Base-by-base conservation (phyloP, 176 grass and related monocot species). In the Aegilops speltoides region DNA sequence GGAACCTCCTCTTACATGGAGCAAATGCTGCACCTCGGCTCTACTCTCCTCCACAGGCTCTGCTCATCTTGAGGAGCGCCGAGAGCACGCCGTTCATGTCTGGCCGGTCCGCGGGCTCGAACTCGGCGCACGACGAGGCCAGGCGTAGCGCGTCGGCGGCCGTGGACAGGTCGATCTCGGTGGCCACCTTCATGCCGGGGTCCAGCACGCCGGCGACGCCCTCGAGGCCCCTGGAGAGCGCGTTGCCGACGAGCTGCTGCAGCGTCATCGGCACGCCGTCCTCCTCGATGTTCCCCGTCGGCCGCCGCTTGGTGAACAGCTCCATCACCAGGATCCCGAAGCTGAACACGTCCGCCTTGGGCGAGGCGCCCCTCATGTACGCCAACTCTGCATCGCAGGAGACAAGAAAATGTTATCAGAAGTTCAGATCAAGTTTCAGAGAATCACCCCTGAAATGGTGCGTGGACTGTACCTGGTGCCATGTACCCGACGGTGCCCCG, bases 331-430 rank as follows among this genome's bases (percentile, higher is more conserved):
- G 33, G 5, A 98, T 31, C 61, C 94, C 94, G 79, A 98, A 98
- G 81, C 97, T 96, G 92, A 98, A 98, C 68, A 98, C 97, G 71
- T 98, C 97, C 3, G 28, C 93, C 87, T 93, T 98, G 0, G 97
- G 80, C 29, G 90, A 87, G 10, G 86, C 79, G 10, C 79, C 83
- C 86, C 85, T 86, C 97, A 96, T 96, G 80, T 94, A 96, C 16
- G 97, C 97, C 43, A 98, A 84, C 64, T 98, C 97, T 98, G 83
- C 62, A 8, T 36, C 17, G 50, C 32, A 34, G 24, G 45, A 69
- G 20, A 36, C 34, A 76, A 6, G 54, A n/a, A 13, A 45, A 43
- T 16, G 20, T 41, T 54, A 23, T 74, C 71, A 46, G 29, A 20
- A 68, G 56, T 68, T 68, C 65, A 68, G 73, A 31, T 3, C 24